Evolutionary conservation across 2,329 filamentous ascomycete species (phyloP).

Genomic region (Colletotrichum echinochloae): DNA sequence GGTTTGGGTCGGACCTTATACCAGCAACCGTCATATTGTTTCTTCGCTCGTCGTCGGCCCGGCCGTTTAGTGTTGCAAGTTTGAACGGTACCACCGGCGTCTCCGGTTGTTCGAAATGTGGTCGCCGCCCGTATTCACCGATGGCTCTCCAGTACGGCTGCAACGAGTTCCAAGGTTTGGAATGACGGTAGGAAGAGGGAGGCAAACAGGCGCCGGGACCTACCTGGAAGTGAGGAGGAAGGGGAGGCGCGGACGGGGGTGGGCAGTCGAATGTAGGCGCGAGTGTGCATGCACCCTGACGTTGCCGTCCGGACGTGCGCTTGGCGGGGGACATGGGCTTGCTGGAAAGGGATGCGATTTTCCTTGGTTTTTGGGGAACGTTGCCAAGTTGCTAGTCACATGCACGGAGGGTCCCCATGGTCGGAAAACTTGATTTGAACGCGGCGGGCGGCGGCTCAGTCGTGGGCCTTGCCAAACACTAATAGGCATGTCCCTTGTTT

Average conservation of each 20-base stretch:
- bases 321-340: conserved; percentile 33
- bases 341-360: conserved; percentile 18
- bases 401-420: conserved; percentile 36
- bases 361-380: conserved; percentile 39
- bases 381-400: conserved; percentile 39
- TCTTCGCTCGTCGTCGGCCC: conserved; percentile 25
- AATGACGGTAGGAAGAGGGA: conserved; percentile 28
- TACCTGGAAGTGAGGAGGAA: conserved; percentile 4
- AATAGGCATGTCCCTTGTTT: conserved; percentile 36
- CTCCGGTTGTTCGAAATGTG: conserved; percentile 17
- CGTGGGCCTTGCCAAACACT: conserved; percentile 22
- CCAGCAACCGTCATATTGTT: conserved; percentile 36
- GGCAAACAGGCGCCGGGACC: conserved; percentile 6
- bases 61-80: conserved; percentile 26
- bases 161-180: conserved; percentile 38
- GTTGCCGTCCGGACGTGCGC: conserved; percentile 36
- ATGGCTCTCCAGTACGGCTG: conserved; percentile 29
- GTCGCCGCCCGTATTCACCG: conserved; percentile 20
- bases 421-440: conserved; percentile 38
- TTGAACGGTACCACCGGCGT: conserved; percentile 23
- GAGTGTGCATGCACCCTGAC: conserved; percentile 36
- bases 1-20: conserved; percentile 17
- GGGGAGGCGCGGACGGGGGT: conserved; percentile 17
- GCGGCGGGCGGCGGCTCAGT: conserved; percentile 21
- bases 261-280: conserved; percentile 7